These are phyloP conservation scores for Novymonas esmeraldas DNA, from an alignment of 208 protist genomes.

Conservation along the genomic window DNA sequence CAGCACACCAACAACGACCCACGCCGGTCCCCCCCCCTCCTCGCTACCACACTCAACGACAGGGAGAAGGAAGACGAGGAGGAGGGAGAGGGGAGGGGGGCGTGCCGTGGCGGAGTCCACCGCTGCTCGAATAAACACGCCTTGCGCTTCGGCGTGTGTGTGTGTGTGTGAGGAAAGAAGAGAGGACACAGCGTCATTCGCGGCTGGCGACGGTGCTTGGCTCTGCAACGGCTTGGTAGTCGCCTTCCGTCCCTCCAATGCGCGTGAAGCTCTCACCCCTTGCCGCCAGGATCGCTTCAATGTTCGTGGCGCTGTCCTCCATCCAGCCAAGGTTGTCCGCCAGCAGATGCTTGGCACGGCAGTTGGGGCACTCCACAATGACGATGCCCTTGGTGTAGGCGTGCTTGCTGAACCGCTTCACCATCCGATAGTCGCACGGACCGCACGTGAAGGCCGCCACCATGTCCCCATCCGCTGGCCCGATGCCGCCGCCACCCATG, in stretches of 20 bases:
- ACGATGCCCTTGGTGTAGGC: conserved; percentile 93
- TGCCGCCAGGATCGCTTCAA: conserved; percentile 85
- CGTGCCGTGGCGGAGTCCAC: too few species aligned
- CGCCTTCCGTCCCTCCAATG: conserved; percentile 50
- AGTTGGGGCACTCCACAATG: conserved; percentile 90
- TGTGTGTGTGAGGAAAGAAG: too few species aligned
- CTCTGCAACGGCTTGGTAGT: conserved; percentile 48
- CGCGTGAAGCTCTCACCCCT: conserved; percentile 75
- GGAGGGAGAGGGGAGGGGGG: too few species aligned
- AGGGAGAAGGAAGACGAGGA: too few species aligned
- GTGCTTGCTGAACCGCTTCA: conserved; percentile 92
- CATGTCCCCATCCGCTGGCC: conserved; percentile 80
- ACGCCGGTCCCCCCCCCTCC: too few species aligned
- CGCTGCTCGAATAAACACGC: too few species aligned
- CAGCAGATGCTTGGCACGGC: conserved; percentile 85
- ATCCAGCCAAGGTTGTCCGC: conserved; percentile 94
- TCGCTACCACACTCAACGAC: too few species aligned
- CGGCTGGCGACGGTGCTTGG: too few species aligned
- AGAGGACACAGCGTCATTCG: too few species aligned
- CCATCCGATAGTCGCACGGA: conserved; percentile 83
- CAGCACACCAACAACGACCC: too few species aligned
- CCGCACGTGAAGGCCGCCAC: conserved; percentile 90
- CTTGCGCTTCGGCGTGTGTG: too few species aligned
- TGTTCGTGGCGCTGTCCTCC: conserved; percentile 67
- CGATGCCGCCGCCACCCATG: conserved; percentile 85